Evolutionary conservation across 768 basidiomycete genomes (phyloP).

Genomic region (Fomitopsis serialis): DNA sequence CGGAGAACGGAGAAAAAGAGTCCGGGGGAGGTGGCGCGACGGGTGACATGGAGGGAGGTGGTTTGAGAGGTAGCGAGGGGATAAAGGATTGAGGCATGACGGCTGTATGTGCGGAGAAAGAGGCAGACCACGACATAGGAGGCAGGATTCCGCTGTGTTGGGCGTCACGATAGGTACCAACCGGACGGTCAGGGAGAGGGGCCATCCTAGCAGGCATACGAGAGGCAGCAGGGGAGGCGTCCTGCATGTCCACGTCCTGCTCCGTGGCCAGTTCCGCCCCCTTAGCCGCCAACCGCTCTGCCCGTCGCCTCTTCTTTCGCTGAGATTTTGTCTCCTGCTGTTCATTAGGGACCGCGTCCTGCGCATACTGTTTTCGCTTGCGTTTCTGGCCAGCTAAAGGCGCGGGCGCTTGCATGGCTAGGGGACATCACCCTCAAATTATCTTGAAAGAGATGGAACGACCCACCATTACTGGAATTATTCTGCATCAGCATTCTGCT

Average conservation of each 20-base stretch:
- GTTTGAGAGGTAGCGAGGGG: neutral
- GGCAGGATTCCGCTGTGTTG: neutral
- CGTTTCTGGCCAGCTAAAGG: constrained; percentile 10
- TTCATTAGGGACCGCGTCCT: neutral
- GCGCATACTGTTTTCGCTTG: constrained; percentile 5
- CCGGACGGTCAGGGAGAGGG: neutral
- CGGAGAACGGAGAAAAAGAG: no score
- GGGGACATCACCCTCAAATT: neutral
- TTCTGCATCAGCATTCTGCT: neutral
- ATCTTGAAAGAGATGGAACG: neutral
- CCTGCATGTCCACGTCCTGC: neutral
- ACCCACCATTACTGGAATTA: neutral
- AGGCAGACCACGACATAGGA: neutral
- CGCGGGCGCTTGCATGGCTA: neutral
- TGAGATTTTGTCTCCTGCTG: constrained; percentile 8
- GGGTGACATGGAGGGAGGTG: neutral
- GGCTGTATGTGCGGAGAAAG: neutral
- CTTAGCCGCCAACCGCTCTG: neutral
- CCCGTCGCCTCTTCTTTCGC: constrained; percentile 13
- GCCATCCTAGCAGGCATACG: neutral
- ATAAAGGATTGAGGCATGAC: neutral
- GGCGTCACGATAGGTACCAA: neutral
- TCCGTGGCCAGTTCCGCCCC: neutral
- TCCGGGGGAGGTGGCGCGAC: neutral
- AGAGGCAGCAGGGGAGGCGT: neutral